Conservation (phyloP, 345 rosid genomes). For the Clausena lansium region DNA sequence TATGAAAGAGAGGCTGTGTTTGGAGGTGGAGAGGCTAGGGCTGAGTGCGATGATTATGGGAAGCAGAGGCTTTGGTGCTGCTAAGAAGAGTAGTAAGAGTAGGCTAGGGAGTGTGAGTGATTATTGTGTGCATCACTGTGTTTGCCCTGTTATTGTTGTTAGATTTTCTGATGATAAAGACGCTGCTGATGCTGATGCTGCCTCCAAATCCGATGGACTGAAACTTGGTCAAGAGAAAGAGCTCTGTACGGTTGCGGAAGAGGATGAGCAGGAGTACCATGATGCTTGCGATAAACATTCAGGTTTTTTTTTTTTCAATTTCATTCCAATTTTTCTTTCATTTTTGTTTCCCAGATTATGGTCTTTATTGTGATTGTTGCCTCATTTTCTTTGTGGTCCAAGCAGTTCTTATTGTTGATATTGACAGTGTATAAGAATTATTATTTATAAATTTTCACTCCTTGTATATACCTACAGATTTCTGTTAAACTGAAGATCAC, state of each 20-base stretch:
- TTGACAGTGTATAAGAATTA: neutral
- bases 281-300: slow-evolving; percentile 49
- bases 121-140: slow-evolving; percentile 84
- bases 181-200: slow-evolving; percentile 17
- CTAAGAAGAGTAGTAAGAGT: slow-evolving; percentile 42
- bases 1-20: slow-evolving; percentile 85
- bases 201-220: neutral
- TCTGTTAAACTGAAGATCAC: neutral
- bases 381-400: neutral
- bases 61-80: slow-evolving; percentile 79
- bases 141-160: slow-evolving; percentile 81
- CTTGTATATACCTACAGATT: neutral
- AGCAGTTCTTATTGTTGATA: neutral
- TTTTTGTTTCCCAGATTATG: neutral
- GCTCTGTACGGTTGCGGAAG: slow-evolving; percentile 41
- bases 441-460: neutral
- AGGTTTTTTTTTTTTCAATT: slow-evolving; percentile 30
- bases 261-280: slow-evolving; percentile 52
- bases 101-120: slow-evolving; percentile 83
- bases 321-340: neutral
- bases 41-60: slow-evolving; percentile 70
- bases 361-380: neutral
- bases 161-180: slow-evolving; percentile 63
- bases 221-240: slow-evolving; percentile 16
- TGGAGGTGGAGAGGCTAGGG: slow-evolving; percentile 84